Base-by-base conservation (phyloP, 176 grass and related monocot genomes). In the Guadua angustifolia region DNA sequence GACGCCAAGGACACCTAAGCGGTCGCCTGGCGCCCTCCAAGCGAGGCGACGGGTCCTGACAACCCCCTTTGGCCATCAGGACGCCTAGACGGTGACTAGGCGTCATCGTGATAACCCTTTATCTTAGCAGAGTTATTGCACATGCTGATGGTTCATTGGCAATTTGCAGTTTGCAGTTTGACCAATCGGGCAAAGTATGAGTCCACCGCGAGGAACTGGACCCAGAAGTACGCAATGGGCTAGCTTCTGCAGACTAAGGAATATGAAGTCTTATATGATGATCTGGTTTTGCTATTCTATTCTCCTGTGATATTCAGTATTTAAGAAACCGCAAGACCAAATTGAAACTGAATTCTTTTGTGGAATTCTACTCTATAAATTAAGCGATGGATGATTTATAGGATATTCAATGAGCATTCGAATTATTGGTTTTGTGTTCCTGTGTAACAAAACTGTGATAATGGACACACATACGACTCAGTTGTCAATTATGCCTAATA, bases 171-270 rank as follows among this genome's bases (percentile, higher is more conserved):
- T n/a, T n/a, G n/a, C n/a, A n/a, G n/a, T n/a, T n/a, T 11, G 63
- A 85, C 79, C 2, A 86, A 94, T 51, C 66, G 86, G 15, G 71
- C 9, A 80, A 94, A 94, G 86, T 94, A 94, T 6, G 92, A 94
- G 75, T 84, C 92, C 4, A 88, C 92, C 0, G 92, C 88, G 29
- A 87, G 92, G 33, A 91, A 83, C 88, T 94, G 92, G 92, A 91
- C 88, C n/a, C 92, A 94, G 92, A 94, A 91, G 84, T 94, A 91
- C 73, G 92, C 88, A 6, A 6, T 94, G 88, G 92, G 92, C 71
- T 94, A 85, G 29, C 75, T 3, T 22, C 51, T 21, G 25, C 65
- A 36, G 44, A 66, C 2, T 29, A 79, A 79, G 29, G 29, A 79
- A 36, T 50, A 35, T 50, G 61, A 16, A 32, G 57, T 44, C 18